Conservation (phyloP, 495 filamentous ascomycete species). For the Aspergillus hancockii region DNA sequence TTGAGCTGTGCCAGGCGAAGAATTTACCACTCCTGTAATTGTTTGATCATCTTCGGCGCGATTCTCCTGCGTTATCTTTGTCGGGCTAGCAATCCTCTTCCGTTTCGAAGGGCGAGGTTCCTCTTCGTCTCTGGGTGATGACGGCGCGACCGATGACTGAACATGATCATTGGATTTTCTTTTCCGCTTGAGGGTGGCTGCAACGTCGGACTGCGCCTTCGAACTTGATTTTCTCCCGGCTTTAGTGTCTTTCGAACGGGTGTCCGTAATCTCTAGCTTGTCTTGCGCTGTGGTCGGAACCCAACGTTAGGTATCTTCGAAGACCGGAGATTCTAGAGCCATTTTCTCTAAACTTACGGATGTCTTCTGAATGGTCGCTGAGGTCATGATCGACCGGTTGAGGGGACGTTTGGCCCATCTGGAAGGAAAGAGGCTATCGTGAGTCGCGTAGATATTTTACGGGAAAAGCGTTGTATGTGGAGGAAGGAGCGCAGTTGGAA, state of each 20-base stretch:
- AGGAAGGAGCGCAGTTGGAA: background rate
- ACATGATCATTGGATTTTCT: conserved; percentile 10
- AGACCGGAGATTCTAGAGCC: background rate
- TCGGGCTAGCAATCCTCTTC: conserved; percentile 3
- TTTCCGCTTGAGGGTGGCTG: conserved; percentile 8
- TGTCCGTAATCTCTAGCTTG: conserved; percentile 12
- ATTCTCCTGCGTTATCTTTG: background rate
- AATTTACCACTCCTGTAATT: background rate
- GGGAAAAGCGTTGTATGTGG: background rate
- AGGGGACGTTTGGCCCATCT: conserved; percentile 18
- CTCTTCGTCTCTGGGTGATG: background rate
- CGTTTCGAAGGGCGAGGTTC: conserved; percentile 9
- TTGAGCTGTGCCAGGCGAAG: background rate
- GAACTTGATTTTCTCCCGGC: background rate
- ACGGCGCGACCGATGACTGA: background rate
- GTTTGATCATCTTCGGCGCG: background rate
- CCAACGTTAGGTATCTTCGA: background rate
- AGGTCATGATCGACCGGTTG: conserved; percentile 2
- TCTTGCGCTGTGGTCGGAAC: background rate
- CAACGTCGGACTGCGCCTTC: background rate
- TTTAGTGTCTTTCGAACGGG: conserved; percentile 5
- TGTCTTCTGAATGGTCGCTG: background rate
- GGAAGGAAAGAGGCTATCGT: background rate
- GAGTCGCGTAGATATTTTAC: background rate
- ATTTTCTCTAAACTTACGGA: conserved; percentile 9